Evolutionary conservation across 2,329 filamentous ascomycete genomes (phyloP), one percentile per base, ranked within the genome.

Genomic region (Neopestalotiopsis clavispora): DNA sequence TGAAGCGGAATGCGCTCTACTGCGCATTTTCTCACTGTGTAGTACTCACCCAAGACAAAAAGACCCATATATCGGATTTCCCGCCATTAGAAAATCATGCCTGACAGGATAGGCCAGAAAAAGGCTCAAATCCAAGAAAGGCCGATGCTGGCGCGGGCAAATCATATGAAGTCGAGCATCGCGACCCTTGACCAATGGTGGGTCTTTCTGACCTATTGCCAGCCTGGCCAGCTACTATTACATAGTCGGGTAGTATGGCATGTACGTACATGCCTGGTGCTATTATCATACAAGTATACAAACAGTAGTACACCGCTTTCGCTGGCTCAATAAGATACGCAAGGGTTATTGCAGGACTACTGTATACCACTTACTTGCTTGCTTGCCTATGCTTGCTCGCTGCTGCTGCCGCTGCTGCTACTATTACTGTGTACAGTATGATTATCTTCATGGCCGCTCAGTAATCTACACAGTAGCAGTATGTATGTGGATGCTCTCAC

Each of bases 121-220:
- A 52, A 52, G 45, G 45, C 45, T 52, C 45, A 52, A 52, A 52
- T n/a, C 45, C 45, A 17, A 17, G n/a, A 52, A 49, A 64, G 40
- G 34, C 61, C 61, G 40, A 49, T 64, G 40, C 14, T 64, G 30
- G 61, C 61, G 61, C 61, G n/a, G n/a, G 38, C 40, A 28, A 49
- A 49, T 49, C 30, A 49, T 20, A 49, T 14, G 23, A 30, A 34
- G n/a, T 64, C 12, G 38, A 52, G 23, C 42, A 64, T 64, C 23
- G 10, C 38, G 32, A 64, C 61, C 34, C 61, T 64, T 45, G 23
- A 28, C 40, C 61, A 20, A 17, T 12, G 61, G 10, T 23, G 38
- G 61, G 32, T 61, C 17, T 13, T 61, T 34, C 10, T 38, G 4
- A 7, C 30, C 59, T 17, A 40, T 20, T 34, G n/a, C 34, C 59